Evolutionary conservation across 2,329 filamentous ascomycete species (phyloP), one percentile per base, ranked within the genome.

Genomic region (Endothia cerciana): DNA sequence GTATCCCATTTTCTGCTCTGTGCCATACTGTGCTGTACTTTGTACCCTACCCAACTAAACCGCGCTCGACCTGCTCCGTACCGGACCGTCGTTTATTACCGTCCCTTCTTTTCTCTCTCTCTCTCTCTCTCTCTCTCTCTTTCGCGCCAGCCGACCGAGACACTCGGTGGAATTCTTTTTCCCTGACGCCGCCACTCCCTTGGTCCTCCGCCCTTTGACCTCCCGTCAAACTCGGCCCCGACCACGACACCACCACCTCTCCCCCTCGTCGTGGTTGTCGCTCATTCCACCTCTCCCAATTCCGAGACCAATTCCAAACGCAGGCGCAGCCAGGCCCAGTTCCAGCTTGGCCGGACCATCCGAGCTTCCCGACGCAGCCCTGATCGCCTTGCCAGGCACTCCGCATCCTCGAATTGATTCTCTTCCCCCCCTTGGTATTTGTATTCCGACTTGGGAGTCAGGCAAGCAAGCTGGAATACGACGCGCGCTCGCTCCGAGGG

Each of bases 61-160:
- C 30, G 22, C 47, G 22, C 57, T 15, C 38, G n/a, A 62, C 47
- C 25, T 25, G 13, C 22, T 51, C n/a, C n/a, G 22, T 51, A 49
- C 59, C 28, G 43, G 36, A 22, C n/a, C n/a, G 59, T 51, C 28
- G 60, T 53, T 62, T 62, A 58, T 49, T 63, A 53, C 61, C 61
- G 51, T 49, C 25, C 43, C 59, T 47, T 43, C 60, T 17, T 36
- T 53, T 49, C 19, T 38, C 15, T 41, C 19, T 13, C 4, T 19
- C 43, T 22, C 15, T n/a, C 17, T 22, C 25, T 10, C 49, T 22
- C 28, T 19, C 41, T 8, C 25, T 58, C 58, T 49, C 45, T 53
- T 36, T 53, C 47, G 3, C 36, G 56, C 56, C 38, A 55, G 17
- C 28, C 43, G 61, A 63, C 53, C 53, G 41, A 58, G 40, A 63